Evolutionary conservation across 2,329 filamentous ascomycete genomes (phyloP), one percentile per base, ranked within the genome.

Genomic region (Penicillium sp.): DNA sequence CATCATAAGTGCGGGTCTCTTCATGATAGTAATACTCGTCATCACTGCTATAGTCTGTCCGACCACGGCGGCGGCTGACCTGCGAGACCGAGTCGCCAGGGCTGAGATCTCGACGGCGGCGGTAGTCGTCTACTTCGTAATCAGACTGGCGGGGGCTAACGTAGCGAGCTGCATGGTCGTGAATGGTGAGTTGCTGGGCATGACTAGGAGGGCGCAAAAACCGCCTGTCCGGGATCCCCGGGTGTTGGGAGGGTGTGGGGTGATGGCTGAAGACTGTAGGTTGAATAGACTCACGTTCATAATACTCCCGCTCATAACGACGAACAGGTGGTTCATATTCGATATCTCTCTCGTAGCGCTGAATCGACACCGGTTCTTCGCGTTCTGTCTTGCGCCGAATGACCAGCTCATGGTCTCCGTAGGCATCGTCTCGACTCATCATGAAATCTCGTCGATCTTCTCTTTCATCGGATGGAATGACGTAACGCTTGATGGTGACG

Each of bases 11-110:
- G 7, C 70, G 69, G 26, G 70, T 74, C 58, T 82, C 80, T 73
- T 82, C 80, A 63, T 81, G 81, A 37, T 85, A 75, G 63, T 86
- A 85, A 53, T 86, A 82, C 66, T 83, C 85, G 60, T 87, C 84
- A 65, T 87, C 85, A 63, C 84, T 80, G 64, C 75, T 84, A 68
- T 83, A 85, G 60, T 77, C 79, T 31, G 73, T 66, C 10, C 50
- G 63, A 44, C 73, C 71, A 48, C 69, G 73, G 27, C 68, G 71
- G 48, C 78, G 75, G 45, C 74, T 75, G 26, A 77, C 74, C 60
- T 83, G 80, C 11, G 81, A 84, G 48, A 81, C 74, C 16, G 81
- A 83, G 65, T 84, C 82, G 48, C 75, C 73, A 5, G 82, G 81
- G 56, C 79, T 80, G 48, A 83, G 66, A 56, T 80, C 77, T 52